Percentiles rank a stretch among this genome's conserved stretches.
Conservation (phyloP, 345 rosid genomes). For the Physaria fendleri region DNA sequence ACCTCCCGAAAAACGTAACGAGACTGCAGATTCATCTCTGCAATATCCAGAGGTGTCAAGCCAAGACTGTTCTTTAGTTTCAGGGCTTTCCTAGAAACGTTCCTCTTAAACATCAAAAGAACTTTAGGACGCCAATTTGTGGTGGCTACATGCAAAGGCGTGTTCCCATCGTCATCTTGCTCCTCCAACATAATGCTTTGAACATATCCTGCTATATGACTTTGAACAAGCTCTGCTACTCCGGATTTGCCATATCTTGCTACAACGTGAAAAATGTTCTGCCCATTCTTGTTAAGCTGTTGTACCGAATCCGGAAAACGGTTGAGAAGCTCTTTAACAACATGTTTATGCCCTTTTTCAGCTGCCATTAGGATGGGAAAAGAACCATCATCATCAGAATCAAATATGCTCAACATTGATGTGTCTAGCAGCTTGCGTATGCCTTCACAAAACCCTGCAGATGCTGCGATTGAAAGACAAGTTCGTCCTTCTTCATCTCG, state of each 20-base stretch:
- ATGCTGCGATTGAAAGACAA: not conserved
- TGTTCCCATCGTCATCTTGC: no score
- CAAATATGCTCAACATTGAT: not conserved
- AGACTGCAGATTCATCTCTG: no score
- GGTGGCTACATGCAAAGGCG: no score
- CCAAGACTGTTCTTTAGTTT: no score
- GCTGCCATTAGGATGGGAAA: not conserved
- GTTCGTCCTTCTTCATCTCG: not conserved
- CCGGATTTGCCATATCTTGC: not conserved
- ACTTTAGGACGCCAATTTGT: no score
- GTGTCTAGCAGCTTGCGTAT: not conserved
- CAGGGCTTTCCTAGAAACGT: no score
- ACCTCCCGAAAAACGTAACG: no score
- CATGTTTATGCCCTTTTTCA: not conserved
- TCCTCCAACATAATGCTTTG: no score
- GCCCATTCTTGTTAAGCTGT: not conserved
- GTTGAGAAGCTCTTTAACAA: not conserved
- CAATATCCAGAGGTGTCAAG: no score
- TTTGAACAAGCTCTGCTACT: not conserved
- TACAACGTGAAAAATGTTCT: not conserved
- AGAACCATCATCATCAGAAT: no score
- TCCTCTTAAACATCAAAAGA: no score
- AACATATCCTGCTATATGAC: not conserved
- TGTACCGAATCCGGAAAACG: not conserved
- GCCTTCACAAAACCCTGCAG: not conserved